Evolutionary conservation across 208 protist genomes (phyloP), one percentile per base, ranked within the genome.

Genomic region (Trypanosoma cruzi): DNA sequence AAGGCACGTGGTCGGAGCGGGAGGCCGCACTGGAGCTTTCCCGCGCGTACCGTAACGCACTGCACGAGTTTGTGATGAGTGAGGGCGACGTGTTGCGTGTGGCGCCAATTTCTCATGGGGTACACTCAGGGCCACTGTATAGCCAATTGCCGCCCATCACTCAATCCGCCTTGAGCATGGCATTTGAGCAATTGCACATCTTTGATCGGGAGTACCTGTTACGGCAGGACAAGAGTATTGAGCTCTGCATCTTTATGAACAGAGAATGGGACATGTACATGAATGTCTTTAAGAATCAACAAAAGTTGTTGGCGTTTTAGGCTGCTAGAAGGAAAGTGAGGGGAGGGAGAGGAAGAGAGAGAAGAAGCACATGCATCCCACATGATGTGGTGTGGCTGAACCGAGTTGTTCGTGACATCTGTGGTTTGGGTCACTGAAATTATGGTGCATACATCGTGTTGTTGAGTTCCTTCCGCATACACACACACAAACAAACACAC

Each of bases 181-280:
- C 85, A 13, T 92, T 94, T 81, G 88, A 95, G 48, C 86, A 94
- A 70, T 62, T 94, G 22, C 89, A 94, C 64, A 55, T 82, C 11
- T 91, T 90, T 67, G 87, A 94, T 66, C 80, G 83, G 56, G 84
- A 93, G 73, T 87, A 90, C 61, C 73, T 96, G 46, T 75, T 93
- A 65, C 75, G 81, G 6, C 73, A 78, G 28, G 74, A 91, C 22
- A 92, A 91, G 74, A 71, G 70, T 37, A 75, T 96, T 18, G 87
- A 96, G 73, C 69, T 96, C 14, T 96, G 92, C 68, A 71, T 96
- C 10, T 96, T 96, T 67, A 84, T 92, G 79, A 93, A 95, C 52
- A 79, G 89, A 24, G 92, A 96, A 57, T 95, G 80, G 80, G 84
- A 95, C 62, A 85, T 81, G 85, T 95, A 88, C 68, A 80, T 85